These are phyloP conservation scores for Aureobasidium sp. DNA, from an alignment of 2,329 filamentous ascomycete genomes.

Conservation along the genomic window DNA sequence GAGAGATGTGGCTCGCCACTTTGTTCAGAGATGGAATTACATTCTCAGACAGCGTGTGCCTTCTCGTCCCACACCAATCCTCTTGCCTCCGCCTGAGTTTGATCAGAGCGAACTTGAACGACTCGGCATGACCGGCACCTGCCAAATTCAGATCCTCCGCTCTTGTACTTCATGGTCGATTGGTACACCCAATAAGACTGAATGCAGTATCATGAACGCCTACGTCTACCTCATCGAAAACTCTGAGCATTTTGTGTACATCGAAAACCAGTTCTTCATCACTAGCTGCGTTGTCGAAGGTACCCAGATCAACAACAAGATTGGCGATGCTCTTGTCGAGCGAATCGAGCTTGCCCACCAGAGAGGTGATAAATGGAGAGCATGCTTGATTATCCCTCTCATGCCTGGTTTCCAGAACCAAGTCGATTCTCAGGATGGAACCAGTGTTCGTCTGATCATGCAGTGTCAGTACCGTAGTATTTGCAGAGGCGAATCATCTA, in stretches of 20 bases:
- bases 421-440: slow-evolving; percentile 87
- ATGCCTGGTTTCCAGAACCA: slow-evolving; percentile 99
- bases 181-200: slow-evolving; percentile 73
- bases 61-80: slow-evolving; percentile 83
- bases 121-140: slow-evolving; percentile 84
- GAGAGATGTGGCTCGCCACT: slow-evolving; percentile 86
- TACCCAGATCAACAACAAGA: slow-evolving; percentile 81
- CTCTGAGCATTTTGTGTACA: slow-evolving; percentile 95
- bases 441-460: slow-evolving; percentile 89
- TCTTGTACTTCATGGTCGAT: slow-evolving; percentile 89
- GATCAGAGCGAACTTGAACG: slow-evolving; percentile 76
- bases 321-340: slow-evolving; percentile 89
- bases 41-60: slow-evolving; percentile 86
- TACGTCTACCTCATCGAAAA: slow-evolving; percentile 92
- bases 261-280: slow-evolving; percentile 98
- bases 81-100: slow-evolving; percentile 89
- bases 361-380: slow-evolving; percentile 83
- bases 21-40: slow-evolving; percentile 98
- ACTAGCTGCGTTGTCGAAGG: slow-evolving; percentile 84
- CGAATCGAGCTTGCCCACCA: slow-evolving; percentile 77
- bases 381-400: slow-evolving; percentile 80
- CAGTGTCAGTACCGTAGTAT: slow-evolving; percentile 96
- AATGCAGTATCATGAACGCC: slow-evolving; percentile 92
- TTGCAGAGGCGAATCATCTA: slow-evolving; percentile 82
- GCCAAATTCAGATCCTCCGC: slow-evolving; percentile 90